These are phyloP conservation scores for Coniosporium tulheliwenetii DNA, from an alignment of 2,329 filamentous ascomycete genomes.

Conservation along the genomic window DNA sequence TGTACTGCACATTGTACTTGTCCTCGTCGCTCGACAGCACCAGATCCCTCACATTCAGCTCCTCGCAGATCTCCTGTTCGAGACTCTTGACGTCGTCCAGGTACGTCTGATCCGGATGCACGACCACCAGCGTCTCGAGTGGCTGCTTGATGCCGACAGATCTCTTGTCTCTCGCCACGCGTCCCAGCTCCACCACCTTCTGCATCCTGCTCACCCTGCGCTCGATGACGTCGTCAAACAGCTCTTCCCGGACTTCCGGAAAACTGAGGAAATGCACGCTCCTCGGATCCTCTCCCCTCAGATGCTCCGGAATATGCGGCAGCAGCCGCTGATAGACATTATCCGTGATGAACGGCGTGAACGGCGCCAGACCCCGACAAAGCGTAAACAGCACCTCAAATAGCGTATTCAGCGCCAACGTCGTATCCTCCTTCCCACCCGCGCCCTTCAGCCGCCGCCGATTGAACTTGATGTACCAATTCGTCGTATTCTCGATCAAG, in stretches of 20 bases:
- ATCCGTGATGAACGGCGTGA: conserved; percentile 90
- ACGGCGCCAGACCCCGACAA: conserved; percentile 75
- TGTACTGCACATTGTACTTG: conserved; percentile 85
- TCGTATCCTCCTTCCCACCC: conserved; percentile 69
- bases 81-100: conserved; percentile 75
- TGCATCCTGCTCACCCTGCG: conserved; percentile 84
- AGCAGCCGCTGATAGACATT: conserved; percentile 79
- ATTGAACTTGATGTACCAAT: conserved; percentile 97
- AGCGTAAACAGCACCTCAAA: conserved; percentile 89
- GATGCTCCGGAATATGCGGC: conserved; percentile 60
- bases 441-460: conserved; percentile 82
- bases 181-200: conserved; percentile 79
- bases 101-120: conserved; percentile 70
- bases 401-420: conserved; percentile 81
- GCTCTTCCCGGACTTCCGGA: conserved; percentile 73
- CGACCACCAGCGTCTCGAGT: conserved; percentile 74
- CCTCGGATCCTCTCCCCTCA: conserved; percentile 56
- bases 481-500: conserved; percentile 88
- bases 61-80: conserved; percentile 77
- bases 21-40: conserved; percentile 75
- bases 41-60: conserved; percentile 79
- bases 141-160: conserved; percentile 80
- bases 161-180: conserved; percentile 72
- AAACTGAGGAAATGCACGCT: conserved; percentile 89
- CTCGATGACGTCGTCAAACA: conserved; percentile 78